Conservation (phyloP, 2,329 filamentous ascomycete species). For the Scedosporium apiospermum region DNA sequence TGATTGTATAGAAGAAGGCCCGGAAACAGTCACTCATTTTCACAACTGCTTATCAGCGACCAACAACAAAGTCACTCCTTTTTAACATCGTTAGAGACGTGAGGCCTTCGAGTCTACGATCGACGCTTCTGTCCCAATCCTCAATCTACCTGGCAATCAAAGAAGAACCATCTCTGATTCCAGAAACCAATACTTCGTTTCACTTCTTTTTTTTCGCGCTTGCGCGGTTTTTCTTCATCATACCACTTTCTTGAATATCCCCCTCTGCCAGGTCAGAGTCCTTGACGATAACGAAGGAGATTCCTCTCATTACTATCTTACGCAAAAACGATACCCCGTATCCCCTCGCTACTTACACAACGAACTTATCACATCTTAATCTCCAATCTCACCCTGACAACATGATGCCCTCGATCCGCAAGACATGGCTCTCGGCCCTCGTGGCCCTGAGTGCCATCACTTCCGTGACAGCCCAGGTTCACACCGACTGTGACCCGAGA, state of each 20-base stretch:
- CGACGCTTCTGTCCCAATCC: background rate
- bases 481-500: constrained; percentile 68
- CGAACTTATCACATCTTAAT: background rate
- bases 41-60: background rate
- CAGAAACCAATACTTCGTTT: background rate
- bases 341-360: background rate
- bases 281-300: background rate
- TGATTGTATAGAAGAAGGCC: background rate
- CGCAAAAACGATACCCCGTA: background rate
- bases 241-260: background rate
- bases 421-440: constrained; percentile 11
- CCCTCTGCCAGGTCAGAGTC: background rate
- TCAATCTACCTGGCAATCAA: background rate
- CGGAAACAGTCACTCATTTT: background rate
- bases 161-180: background rate
- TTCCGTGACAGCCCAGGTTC: constrained; percentile 59
- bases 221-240: background rate
- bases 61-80: background rate
- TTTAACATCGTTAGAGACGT: background rate
- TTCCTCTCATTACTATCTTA: background rate
- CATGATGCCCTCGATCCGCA: background rate
- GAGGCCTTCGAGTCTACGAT: too few species aligned
- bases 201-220: background rate
- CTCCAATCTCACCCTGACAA: background rate
- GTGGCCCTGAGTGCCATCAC: constrained; percentile 27